Conservation (phyloP, 768 basidiomycete genomes). For the Dacryopinax spathularia region DNA sequence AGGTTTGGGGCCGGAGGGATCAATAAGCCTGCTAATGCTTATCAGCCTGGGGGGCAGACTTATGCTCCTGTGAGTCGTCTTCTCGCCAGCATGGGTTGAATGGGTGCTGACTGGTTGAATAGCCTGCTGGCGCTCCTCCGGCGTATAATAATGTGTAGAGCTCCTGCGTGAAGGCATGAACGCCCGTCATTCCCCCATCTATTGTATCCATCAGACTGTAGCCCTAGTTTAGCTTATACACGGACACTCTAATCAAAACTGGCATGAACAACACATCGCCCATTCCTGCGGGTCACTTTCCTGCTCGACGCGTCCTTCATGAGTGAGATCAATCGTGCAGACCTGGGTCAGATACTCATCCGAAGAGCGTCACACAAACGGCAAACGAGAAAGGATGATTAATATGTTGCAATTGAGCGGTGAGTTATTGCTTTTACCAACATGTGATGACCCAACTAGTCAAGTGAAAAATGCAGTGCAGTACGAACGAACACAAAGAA, state of each 20-base stretch:
- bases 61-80: not conserved
- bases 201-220: no score
- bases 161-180: no score
- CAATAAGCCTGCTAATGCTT: not conserved
- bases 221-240: no score
- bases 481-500: not conserved
- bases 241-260: no score
- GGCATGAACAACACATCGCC: no score
- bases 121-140: not conserved
- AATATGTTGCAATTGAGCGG: constrained; percentile 2
- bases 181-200: no score
- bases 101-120: not conserved
- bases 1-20: not conserved
- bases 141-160: no score
- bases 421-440: constrained; percentile 1
- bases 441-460: not conserved
- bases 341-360: no score
- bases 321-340: no score
- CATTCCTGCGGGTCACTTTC: no score
- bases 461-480: not conserved
- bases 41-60: not conserved
- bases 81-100: not conserved
- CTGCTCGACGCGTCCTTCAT: no score
- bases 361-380: no score
- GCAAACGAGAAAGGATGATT: not conserved